A percentile compares a stretch with the other conserved stretches of the same genome.
Conservation (phyloP, 768 basidiomycete species). For the Wakefieldia striispora region DNA sequence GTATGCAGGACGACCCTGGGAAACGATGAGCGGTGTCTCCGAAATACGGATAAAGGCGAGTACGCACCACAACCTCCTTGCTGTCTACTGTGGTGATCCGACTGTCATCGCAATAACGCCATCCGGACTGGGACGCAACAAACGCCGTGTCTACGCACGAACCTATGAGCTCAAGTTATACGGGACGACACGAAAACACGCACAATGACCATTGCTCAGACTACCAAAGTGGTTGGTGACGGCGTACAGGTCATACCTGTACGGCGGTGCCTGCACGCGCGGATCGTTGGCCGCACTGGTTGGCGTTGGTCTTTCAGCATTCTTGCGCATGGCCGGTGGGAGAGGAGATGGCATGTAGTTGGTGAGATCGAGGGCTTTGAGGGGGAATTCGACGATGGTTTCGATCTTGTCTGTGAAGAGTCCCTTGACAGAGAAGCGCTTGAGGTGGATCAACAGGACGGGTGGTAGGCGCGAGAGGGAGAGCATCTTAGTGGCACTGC, state of each 20-base stretch:
- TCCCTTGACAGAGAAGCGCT: constrained; percentile 88
- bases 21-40: constrained; percentile 21
- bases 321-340: constrained; percentile 59
- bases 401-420: constrained; percentile 96
- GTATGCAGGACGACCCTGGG: constrained; percentile 66
- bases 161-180: neutral
- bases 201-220: constrained; percentile 94
- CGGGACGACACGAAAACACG: constrained; percentile 32
- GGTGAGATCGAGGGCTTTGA: constrained; percentile 58
- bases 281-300: constrained; percentile 57
- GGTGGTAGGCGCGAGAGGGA: constrained; percentile 92
- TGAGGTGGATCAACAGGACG: constrained; percentile 87
- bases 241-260: constrained; percentile 89
- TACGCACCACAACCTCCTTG: constrained; percentile 79
- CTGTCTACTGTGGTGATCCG: constrained; percentile 71
- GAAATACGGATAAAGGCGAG: neutral
- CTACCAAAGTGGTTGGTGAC: constrained; percentile 97
- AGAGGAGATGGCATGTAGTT: constrained; percentile 84
- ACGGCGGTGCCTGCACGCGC: constrained; percentile 80
- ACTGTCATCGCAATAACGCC: constrained; percentile 95
- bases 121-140: constrained; percentile 81
- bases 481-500: constrained; percentile 82
- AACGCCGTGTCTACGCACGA: constrained; percentile 78
- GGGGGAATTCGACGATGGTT: constrained; percentile 89
- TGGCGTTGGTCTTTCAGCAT: constrained; percentile 38